These are phyloP conservation scores for Zygosaccharomyces rouxii DNA, from an alignment of 805 yeast genomes.

Conservation along the genomic window DNA sequence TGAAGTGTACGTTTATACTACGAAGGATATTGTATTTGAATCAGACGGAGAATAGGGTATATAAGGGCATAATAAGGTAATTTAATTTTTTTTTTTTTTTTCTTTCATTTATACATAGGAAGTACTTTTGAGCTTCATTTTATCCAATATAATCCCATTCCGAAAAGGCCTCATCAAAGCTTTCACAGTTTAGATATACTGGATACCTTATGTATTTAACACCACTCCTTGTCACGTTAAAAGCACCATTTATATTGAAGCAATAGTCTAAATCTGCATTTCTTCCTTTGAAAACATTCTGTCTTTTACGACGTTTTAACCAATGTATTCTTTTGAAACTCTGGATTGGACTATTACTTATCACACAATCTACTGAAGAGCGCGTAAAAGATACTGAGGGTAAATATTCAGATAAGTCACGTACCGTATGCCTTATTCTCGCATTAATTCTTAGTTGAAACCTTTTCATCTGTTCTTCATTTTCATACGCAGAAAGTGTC, in stretches of 20 bases:
- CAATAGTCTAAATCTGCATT: slow-evolving; percentile 25
- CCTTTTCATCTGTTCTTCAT: slow-evolving; percentile 14
- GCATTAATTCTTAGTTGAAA: slow-evolving; percentile 17
- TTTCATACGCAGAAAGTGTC: slow-evolving; percentile 16
- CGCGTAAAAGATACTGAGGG: slow-evolving; percentile 26
- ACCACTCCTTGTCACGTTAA: slow-evolving; percentile 26
- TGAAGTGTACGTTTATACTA: slow-evolving; percentile 42
- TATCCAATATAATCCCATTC: slow-evolving; percentile 27
- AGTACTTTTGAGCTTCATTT: not conserved
- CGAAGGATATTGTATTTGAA: slow-evolving; percentile 41
- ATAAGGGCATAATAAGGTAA: slow-evolving; percentile 3
- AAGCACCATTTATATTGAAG: slow-evolving; percentile 15
- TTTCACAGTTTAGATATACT: slow-evolving; percentile 19
- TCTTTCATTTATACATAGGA: not conserved
- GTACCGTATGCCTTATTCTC: slow-evolving; percentile 14
- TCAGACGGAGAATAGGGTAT: slow-evolving; percentile 24
- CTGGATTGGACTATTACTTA: slow-evolving; percentile 25
- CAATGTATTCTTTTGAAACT: slow-evolving; percentile 35
- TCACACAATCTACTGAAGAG: slow-evolving; percentile 27
- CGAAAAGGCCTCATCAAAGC: slow-evolving; percentile 27
- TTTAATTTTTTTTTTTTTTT: not conserved
- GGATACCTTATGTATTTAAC: slow-evolving; percentile 29
- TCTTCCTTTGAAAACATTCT: slow-evolving; percentile 23
- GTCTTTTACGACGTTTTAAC: slow-evolving; percentile 30
- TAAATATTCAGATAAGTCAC: slow-evolving; percentile 17